Evolutionary conservation across 75 land plant species (phyloP).

Genomic region (Selaginella tamariscina): DNA sequence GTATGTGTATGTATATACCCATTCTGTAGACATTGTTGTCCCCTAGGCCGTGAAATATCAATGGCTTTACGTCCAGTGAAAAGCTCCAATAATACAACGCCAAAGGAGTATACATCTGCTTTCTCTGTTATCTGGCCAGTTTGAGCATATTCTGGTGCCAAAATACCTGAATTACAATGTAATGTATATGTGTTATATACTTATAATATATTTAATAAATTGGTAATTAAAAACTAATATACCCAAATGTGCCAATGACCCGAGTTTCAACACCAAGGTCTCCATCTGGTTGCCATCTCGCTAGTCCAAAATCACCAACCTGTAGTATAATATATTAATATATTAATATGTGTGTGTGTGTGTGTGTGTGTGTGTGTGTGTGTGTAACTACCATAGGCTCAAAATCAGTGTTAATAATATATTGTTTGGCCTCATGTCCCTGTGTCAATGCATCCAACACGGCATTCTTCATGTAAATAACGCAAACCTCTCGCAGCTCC

Average conservation of each 20-base stretch:
- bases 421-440: conserved; percentile 96
- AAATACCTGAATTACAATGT: conserved; percentile 40
- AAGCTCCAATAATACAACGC: conserved; percentile 67
- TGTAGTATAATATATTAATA: no score
- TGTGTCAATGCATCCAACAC: conserved; percentile 98
- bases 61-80: conserved; percentile 44
- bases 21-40: conserved; percentile 41
- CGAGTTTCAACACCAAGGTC: conserved; percentile 31
- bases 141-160: conserved; percentile 63
- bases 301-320: conserved; percentile 76
- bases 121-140: conserved; percentile 45
- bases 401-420: conserved; percentile 91
- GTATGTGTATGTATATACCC: conserved; percentile 17
- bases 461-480: conserved; percentile 95
- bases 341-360: no score
- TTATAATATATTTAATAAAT: not conserved
- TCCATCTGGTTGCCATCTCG: conserved; percentile 57
- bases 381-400: conserved; percentile 40
- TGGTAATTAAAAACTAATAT: not conserved
- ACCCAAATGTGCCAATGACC: conserved; percentile 62
- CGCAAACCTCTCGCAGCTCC: conserved; percentile 91
- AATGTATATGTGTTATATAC: no score
- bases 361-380: no score
- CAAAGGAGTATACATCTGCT: conserved; percentile 88
- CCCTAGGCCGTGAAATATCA: conserved; percentile 64